phyloP scores from a whole-genome alignment of 2,329 filamentous ascomycete genomes.

The Fusarium pilosicola region DNA sequence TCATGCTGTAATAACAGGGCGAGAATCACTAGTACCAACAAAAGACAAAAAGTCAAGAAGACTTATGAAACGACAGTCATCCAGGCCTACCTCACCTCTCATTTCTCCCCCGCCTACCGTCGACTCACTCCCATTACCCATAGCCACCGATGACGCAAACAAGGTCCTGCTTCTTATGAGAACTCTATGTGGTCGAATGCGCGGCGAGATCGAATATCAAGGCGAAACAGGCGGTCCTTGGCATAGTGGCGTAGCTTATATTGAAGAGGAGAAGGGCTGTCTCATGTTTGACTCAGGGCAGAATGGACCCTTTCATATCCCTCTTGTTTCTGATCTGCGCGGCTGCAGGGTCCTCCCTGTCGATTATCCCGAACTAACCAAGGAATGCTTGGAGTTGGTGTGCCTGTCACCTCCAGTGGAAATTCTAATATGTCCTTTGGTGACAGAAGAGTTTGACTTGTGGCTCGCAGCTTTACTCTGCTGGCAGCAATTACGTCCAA shows the following conservation, averaged over 20 bases:
- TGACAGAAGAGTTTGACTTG: slow-evolving; percentile 74
- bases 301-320: slow-evolving; percentile 70
- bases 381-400: slow-evolving; percentile 64
- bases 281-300: slow-evolving; percentile 80
- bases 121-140: slow-evolving; percentile 68
- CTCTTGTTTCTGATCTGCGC: slow-evolving; percentile 77
- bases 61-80: slow-evolving; percentile 64
- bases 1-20: slow-evolving; percentile 50
- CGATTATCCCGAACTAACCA: slow-evolving; percentile 56
- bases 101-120: slow-evolving; percentile 65
- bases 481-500: slow-evolving; percentile 80
- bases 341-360: slow-evolving; percentile 75
- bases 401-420: slow-evolving; percentile 65
- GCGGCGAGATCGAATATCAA: slow-evolving; percentile 79
- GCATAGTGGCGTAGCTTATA: slow-evolving; percentile 78
- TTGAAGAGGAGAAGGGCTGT: slow-evolving; percentile 79
- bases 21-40: slow-evolving; percentile 49
- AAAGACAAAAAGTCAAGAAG: slow-evolving; percentile 60
- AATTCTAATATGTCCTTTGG: slow-evolving; percentile 72
- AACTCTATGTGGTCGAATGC: slow-evolving; percentile 80
- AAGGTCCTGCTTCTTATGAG: slow-evolving; percentile 81
- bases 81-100: slow-evolving; percentile 68
- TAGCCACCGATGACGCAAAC: slow-evolving; percentile 74
- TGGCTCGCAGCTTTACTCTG: slow-evolving; percentile 85
- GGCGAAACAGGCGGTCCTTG: slow-evolving; percentile 69